Evolutionary conservation across 306 rosid genomes (phyloP).

Genomic region (Ziziphus jujuba): DNA sequence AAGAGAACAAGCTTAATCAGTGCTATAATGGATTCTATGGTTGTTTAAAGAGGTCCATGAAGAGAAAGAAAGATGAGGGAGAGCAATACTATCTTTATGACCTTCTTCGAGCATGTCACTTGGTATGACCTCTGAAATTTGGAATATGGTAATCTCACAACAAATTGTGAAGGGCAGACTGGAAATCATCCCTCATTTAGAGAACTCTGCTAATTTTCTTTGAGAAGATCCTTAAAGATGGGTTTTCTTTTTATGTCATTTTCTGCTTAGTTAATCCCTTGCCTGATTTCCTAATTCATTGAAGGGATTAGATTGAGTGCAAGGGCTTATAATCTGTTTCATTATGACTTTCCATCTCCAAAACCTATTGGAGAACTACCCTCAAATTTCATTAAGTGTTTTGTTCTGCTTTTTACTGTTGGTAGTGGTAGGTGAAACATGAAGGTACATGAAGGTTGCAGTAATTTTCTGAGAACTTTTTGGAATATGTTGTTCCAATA

Average conservation of each 20-base stretch:
- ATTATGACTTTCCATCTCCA: slow-evolving; percentile 7
- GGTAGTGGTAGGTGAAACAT: no score
- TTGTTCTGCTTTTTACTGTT: no score
- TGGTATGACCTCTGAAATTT: not conserved
- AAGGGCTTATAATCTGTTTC: not conserved
- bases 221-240: not conserved
- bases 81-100: not conserved
- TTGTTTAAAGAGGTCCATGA: not conserved
- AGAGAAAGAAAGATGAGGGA: not conserved
- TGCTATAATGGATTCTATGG: slow-evolving; percentile 5
- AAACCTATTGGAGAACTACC: not conserved
- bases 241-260: not conserved
- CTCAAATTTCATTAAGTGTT: not conserved
- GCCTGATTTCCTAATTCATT: not conserved
- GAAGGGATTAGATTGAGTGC: not conserved
- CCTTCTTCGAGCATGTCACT: not conserved
- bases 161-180: not conserved
- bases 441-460: no score
- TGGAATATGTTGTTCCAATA: no score
- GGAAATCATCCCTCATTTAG: not conserved
- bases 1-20: not conserved
- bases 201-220: not conserved
- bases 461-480: no score
- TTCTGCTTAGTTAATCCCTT: not conserved
- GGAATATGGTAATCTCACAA: not conserved